phyloP scores from a whole-genome alignment of 148 eudicot genomes.

The Linanthus parryae region DNA sequence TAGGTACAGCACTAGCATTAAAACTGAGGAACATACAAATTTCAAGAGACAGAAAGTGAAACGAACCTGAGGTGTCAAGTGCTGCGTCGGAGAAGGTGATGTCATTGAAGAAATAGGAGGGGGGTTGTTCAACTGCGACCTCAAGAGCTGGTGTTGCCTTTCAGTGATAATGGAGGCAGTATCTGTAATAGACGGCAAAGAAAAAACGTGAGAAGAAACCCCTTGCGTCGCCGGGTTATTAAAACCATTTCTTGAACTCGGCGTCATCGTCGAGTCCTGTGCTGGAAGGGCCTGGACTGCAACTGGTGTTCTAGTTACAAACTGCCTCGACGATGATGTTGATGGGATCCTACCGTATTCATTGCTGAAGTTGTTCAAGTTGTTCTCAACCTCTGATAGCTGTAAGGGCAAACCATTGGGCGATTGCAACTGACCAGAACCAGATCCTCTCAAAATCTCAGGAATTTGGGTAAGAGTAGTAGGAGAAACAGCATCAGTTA shows the following conservation, averaged over 20 bases:
- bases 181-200: too few species aligned
- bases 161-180: constrained; percentile 14
- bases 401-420: too few species aligned
- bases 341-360: constrained; percentile 32
- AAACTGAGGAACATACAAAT: not conserved
- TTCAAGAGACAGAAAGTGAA: not conserved
- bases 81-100: constrained; percentile 27
- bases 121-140: constrained; percentile 11
- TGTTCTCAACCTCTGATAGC: constrained; percentile 23
- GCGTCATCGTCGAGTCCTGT: constrained; percentile 23
- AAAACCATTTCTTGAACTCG: constrained; percentile 23
- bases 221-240: constrained; percentile 15
- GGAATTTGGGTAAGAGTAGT: constrained; percentile 27
- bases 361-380: constrained; percentile 20
- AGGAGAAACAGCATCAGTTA: constrained; percentile 50
- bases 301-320: constrained; percentile 32
- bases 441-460: constrained; percentile 26
- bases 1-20: not conserved
- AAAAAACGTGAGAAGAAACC: constrained; percentile 25
- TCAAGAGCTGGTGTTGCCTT: constrained; percentile 30
- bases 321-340: too few species aligned
- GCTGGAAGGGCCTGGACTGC: constrained; percentile 66
- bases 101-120: constrained; percentile 18
- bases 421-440: constrained; percentile 22
- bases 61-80: constrained; percentile 29